Conservation (phyloP, 2,329 filamentous ascomycete species). For the Ophiosphaerella korrae region DNA sequence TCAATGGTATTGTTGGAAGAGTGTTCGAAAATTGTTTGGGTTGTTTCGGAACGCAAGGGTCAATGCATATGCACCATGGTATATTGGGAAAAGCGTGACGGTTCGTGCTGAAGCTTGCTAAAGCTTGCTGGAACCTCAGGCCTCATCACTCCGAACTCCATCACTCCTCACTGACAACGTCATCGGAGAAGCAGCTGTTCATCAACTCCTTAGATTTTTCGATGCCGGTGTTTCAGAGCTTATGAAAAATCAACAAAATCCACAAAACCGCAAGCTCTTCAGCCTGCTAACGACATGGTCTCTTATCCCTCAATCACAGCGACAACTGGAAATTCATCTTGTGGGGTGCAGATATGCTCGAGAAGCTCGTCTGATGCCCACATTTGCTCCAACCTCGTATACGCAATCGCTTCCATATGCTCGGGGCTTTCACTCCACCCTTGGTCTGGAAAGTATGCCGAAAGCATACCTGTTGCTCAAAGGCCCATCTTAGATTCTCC, state of each 20-base stretch:
- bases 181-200: not conserved
- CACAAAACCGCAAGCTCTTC: no score
- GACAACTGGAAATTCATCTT: no score
- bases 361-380: constrained; percentile 30
- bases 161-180: constrained; percentile 5
- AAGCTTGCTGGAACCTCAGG: constrained; percentile 26
- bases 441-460: constrained; percentile 7
- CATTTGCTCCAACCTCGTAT: constrained; percentile 13
- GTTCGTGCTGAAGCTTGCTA: constrained; percentile 17
- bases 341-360: constrained; percentile 3
- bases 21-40: constrained; percentile 27
- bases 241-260: no score
- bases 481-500: constrained; percentile 31
- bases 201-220: not conserved
- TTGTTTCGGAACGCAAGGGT: constrained; percentile 14
- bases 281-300: no score
- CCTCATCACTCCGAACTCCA: constrained; percentile 2
- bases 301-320: no score
- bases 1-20: constrained; percentile 15
- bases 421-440: constrained; percentile 31
- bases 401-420: constrained; percentile 29
- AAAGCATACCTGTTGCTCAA: constrained; percentile 21
- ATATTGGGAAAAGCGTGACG: constrained; percentile 11
- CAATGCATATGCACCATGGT: constrained; percentile 8
- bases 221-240: no score